Percentiles rank a stretch among this genome's conserved stretches.
These are phyloP conservation scores for Lachnellula suecica DNA, from an alignment of 2,329 filamentous ascomycete genomes.

Conservation along the genomic window DNA sequence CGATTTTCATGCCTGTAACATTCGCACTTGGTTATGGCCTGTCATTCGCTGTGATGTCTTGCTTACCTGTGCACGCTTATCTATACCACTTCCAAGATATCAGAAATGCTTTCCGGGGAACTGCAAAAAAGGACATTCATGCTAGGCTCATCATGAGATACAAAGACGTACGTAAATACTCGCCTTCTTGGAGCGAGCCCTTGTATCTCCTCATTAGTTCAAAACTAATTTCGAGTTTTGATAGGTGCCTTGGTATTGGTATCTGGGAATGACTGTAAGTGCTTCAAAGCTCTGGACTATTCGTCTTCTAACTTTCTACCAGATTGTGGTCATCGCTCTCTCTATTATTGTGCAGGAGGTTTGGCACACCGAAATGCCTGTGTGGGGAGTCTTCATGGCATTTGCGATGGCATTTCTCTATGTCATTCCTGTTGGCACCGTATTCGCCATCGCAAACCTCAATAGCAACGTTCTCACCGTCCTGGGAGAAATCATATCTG, in stretches of 20 bases:
- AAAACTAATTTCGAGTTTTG: no score
- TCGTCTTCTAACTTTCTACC: neutral
- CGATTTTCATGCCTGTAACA: constrained; percentile 62
- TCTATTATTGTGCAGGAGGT: constrained; percentile 31
- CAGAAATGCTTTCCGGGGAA: constrained; percentile 40
- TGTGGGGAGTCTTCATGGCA: constrained; percentile 23
- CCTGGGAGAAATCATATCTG: constrained; percentile 45
- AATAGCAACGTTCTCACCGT: constrained; percentile 48
- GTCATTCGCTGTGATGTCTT: constrained; percentile 62
- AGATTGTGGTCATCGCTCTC: constrained; percentile 28
- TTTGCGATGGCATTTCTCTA: constrained; percentile 30
- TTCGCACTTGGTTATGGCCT: constrained; percentile 55
- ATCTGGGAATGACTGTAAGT: constrained; percentile 27
- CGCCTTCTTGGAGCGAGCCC: neutral
- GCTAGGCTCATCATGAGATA: constrained; percentile 54
- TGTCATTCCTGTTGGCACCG: constrained; percentile 34
- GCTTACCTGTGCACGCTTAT: constrained; percentile 59
- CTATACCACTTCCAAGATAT: constrained; percentile 67
- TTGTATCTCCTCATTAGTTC: no score
- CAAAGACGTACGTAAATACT: constrained; percentile 44
- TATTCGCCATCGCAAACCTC: constrained; percentile 45
- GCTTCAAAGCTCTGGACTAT: constrained; percentile 15
- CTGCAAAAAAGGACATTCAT: constrained; percentile 48
- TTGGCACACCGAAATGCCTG: constrained; percentile 34
- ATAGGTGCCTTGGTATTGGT: constrained; percentile 60